Evolutionary conservation across 192 early-diverging fungal species (phyloP), one percentile per base, ranked within the genome.

Genomic region (Diversispora eburnea): DNA sequence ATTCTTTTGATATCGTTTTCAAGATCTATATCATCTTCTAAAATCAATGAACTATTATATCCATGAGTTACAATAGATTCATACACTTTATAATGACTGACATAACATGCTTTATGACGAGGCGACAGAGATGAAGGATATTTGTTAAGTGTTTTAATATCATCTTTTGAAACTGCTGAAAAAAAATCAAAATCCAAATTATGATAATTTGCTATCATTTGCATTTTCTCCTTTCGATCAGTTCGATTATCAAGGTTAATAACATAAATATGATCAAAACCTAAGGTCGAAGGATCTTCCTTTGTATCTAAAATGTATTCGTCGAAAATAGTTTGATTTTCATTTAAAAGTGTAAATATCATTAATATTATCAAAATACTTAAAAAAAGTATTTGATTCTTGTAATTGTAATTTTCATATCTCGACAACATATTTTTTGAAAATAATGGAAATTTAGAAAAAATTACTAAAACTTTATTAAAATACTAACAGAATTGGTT

Each of bases 241-340:
- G 58, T 60, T 60, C 58, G 58, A 60, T 41, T 9, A 5, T 20
- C 22, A 39, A 60, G 58, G 13, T 60, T 60, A 39, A 60, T 60
- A 8, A 60, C 58, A 60, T 60, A 60, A 60, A 60, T 60, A 60
- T 60, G 58, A 60, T 33, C 25, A 33, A 60, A 60, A 39, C 58
- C 58, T 39, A 60, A 33, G 7, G 58, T 60, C 2, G 8, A 3
- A 60, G 25, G 25, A 33, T 33, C 25, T 2, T 33, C 25, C 25
- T 33, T 33, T 33, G 25, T 2, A 2, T 33, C 0, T 33, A 33
- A 33, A 33, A 33, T 0, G 25, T 33, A 33, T 33, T 33, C 25
- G 2, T 33, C 2, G 25, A 33, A 2, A 33, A 33, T 33, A 33
- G 0, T 33, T 33, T 1, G 25, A 33, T 33, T 33, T 33, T 33